phyloP scores from a whole-genome alignment of 2,329 filamentous ascomycete species.

The Lachnellula hyalina region DNA sequence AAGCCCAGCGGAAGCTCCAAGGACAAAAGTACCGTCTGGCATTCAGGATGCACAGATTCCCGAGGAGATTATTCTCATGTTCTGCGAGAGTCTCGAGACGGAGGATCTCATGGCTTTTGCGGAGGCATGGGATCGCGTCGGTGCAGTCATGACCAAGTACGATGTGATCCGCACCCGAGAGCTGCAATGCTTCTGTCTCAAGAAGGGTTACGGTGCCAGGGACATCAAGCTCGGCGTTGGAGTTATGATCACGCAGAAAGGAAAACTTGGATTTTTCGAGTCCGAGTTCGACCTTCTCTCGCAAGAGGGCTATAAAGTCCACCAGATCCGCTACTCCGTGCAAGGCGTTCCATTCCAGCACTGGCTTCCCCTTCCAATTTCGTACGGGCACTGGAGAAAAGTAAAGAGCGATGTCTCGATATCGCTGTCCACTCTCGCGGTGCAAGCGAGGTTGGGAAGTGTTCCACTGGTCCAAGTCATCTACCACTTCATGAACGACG shows the following conservation, averaged over 20 bases:
- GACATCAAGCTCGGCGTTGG: constrained; percentile 40
- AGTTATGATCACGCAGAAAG: constrained; percentile 25
- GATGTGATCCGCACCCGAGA: constrained; percentile 33
- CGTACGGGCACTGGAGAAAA: constrained; percentile 39
- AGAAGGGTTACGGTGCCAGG: constrained; percentile 34
- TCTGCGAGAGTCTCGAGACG: constrained; percentile 31
- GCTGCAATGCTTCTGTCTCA: constrained; percentile 43
- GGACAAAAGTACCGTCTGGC: not conserved
- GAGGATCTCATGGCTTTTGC: constrained; percentile 20
- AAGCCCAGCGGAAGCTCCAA: not conserved
- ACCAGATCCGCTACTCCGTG: constrained; percentile 36
- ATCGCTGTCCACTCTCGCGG: constrained; percentile 28
- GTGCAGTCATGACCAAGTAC: constrained; percentile 10
- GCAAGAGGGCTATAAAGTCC: constrained; percentile 34
- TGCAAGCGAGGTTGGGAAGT: constrained; percentile 19
- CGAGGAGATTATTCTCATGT: constrained; percentile 37
- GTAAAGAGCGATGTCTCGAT: constrained; percentile 29
- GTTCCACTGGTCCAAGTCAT: constrained; percentile 33
- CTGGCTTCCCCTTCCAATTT: constrained; percentile 45
- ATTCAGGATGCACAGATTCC: constrained; percentile 32
- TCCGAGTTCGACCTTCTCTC: constrained; percentile 48
- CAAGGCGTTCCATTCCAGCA: constrained; percentile 37
- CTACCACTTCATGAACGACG: constrained; percentile 45
- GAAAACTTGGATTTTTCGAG: constrained; percentile 29
- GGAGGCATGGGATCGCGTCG: constrained; percentile 16